These are phyloP conservation scores for Calonectria leucothoes DNA, from an alignment of 2,329 filamentous ascomycete genomes.

Conservation along the genomic window DNA sequence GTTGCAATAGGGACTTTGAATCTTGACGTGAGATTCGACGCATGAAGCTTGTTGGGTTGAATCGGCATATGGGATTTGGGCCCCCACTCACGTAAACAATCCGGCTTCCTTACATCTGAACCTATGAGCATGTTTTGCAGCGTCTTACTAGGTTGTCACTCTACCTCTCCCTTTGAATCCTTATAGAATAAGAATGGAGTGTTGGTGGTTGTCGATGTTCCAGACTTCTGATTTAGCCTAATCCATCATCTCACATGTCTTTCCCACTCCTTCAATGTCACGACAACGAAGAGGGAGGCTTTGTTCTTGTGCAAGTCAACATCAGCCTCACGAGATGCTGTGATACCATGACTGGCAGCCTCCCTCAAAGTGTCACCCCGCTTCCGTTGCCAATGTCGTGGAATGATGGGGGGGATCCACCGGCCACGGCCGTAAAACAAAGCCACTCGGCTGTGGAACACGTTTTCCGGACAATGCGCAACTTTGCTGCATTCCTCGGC, in stretches of 20 bases:
- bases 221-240: no score
- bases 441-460: constrained; percentile 17
- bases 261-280: no score
- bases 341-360: neutral
- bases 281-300: neutral
- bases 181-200: no score
- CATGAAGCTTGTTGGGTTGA: no score
- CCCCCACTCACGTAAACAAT: neutral
- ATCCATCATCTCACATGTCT: no score
- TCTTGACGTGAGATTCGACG: neutral
- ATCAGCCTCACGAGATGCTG: neutral
- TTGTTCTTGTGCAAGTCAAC: neutral
- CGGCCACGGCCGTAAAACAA: neutral
- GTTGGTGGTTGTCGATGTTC: no score
- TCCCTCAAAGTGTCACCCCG: neutral
- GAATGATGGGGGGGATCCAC: constrained; percentile 16
- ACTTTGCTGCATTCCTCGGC: constrained; percentile 9
- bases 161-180: neutral
- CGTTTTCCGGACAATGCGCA: constrained; percentile 5
- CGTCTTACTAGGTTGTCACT: neutral
- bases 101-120: neutral
- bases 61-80: neutral
- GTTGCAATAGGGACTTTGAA: neutral
- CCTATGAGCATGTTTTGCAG: neutral
- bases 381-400: constrained; percentile 6